Evolutionary conservation across 306 rosid species (phyloP).

Genomic region (Vigna hirtella): DNA sequence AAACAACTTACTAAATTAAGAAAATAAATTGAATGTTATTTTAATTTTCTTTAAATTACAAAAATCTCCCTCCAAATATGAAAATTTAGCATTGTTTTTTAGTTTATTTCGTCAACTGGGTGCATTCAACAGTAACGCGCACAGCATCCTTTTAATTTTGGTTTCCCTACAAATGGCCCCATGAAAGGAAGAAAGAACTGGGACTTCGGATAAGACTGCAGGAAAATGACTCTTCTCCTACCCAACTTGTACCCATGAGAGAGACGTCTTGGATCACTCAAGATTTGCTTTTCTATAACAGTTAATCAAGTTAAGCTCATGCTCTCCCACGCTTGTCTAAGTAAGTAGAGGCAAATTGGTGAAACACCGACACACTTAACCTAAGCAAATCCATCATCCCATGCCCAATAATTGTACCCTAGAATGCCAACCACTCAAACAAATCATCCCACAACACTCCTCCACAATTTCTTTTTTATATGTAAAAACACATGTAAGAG

Average conservation of each 20-base stretch:
- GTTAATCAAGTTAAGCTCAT: neutral
- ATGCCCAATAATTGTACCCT: neutral
- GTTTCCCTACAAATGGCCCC: constrained; percentile 3
- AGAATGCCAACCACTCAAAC: neutral
- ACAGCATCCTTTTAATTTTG: neutral
- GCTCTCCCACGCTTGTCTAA: neutral
- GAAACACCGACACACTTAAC: constrained; percentile 9
- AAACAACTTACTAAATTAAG: too few species aligned
- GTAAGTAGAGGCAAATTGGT: neutral
- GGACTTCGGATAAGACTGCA: neutral
- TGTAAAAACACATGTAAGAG: too few species aligned
- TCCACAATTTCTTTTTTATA: too few species aligned
- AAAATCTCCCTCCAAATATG: too few species aligned
- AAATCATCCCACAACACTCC: neutral
- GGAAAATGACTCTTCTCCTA: constrained; percentile 13
- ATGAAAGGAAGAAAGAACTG: neutral
- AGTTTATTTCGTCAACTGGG: too few species aligned
- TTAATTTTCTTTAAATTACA: too few species aligned
- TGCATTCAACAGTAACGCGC: neutral
- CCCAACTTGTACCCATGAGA: neutral
- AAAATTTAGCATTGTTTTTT: too few species aligned
- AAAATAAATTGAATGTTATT: too few species aligned
- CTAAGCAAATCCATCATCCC: neutral
- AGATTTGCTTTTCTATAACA: neutral
- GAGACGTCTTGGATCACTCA: neutral